These are phyloP conservation scores for Aschersonia sp. DNA, from an alignment of 2,329 filamentous ascomycete genomes.

Conservation along the genomic window DNA sequence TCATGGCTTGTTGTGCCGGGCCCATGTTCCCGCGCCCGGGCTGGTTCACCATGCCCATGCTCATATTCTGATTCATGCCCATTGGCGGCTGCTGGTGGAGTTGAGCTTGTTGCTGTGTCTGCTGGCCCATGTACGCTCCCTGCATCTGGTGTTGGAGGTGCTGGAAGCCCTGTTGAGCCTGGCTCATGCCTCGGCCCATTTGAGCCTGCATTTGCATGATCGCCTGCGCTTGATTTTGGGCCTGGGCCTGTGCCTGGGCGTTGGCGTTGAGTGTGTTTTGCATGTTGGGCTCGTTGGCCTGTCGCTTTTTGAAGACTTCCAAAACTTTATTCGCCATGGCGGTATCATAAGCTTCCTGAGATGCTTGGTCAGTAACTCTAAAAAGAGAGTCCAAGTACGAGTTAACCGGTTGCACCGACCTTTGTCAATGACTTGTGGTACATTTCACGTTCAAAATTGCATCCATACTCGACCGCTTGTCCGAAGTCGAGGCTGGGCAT, in stretches of 20 bases:
- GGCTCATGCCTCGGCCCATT: slow-evolving; percentile 35
- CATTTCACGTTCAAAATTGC: slow-evolving; percentile 32
- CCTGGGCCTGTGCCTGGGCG: slow-evolving; percentile 22
- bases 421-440: slow-evolving; percentile 32
- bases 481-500: slow-evolving; percentile 24
- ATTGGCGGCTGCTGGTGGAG: slow-evolving; percentile 19
- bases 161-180: slow-evolving; percentile 38
- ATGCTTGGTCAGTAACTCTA: slow-evolving; percentile 4
- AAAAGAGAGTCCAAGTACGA: neutral
- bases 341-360: slow-evolving; percentile 34
- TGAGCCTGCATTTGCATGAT: slow-evolving; percentile 40
- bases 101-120: slow-evolving; percentile 10
- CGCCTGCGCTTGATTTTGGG: slow-evolving; percentile 25
- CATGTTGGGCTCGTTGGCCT: slow-evolving; percentile 32
- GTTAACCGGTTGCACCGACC: slow-evolving; percentile 15
- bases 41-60: slow-evolving; percentile 24
- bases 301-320: slow-evolving; percentile 35
- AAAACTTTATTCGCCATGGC: slow-evolving; percentile 28
- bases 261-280: slow-evolving; percentile 34
- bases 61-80: slow-evolving; percentile 22
- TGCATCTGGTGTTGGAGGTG: slow-evolving; percentile 46
- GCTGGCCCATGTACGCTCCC: slow-evolving; percentile 32
- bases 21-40: slow-evolving; percentile 23
- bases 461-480: slow-evolving; percentile 25
- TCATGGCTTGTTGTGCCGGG: slow-evolving; percentile 24